Evolutionary conservation across 495 filamentous ascomycete species (phyloP), one percentile per base, ranked within the genome.

Genomic region (Aspergillus asperescens): DNA sequence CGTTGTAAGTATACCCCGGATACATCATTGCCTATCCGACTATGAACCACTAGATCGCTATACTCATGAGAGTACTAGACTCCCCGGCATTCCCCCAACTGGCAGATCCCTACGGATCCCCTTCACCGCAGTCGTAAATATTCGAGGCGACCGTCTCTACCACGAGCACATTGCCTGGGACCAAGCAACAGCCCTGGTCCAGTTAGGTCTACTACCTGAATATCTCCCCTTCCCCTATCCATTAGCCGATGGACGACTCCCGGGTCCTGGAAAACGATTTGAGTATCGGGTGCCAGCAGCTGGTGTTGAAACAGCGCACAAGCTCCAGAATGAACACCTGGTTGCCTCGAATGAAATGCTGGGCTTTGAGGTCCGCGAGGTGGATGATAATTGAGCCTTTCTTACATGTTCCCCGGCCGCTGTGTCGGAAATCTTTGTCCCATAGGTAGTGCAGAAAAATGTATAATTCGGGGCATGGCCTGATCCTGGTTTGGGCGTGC

Each of bases 131-230:
- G 79, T 93, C 3, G 86, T 93, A 18, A 85, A 86, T 51, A 80
- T 92, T 35, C 76, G 88, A 5, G 89, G 86, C 5, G 85, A 87
- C 28, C 79, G 85, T 22, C 65, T 94, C 5, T 89, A 83, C 59
- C 82, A 88, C 59, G 89, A 95, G 65, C 84, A 91, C 55, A 86
- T 92, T 25, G 79, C 84, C 45, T 95, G 89, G 88, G 90, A 94
- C 62, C 89, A 94, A 62, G 86, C 82, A 0, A 84, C 80, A 1
- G 84, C 89, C 7, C 70, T 95, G 0, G 72, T 80, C 25, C 89
- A 94, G 64, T 67, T 89, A 0, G 87, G 87, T 0, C 58, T 93
- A 24, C 62, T 94, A 48, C 79, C 86, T 68, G 81, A 60, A 60
- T 84, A 70, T 68, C 66, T 77, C 1, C 74, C 78, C 7, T 85